These are phyloP conservation scores for Botrytis elliptica DNA, from an alignment of 2,329 filamentous ascomycete genomes.

Conservation along the genomic window DNA sequence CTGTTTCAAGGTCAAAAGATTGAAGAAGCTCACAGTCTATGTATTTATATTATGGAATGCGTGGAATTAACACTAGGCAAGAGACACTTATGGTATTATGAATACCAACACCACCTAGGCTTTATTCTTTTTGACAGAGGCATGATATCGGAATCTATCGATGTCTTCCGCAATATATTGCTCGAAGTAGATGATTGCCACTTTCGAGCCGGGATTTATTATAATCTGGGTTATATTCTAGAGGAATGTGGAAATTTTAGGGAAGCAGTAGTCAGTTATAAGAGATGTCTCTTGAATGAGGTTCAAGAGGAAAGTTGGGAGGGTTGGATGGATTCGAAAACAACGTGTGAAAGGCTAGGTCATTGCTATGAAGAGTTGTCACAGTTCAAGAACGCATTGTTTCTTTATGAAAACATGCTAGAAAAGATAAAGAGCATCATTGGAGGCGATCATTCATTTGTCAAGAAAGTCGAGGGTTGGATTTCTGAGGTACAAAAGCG, in stretches of 20 bases:
- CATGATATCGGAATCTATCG: not conserved
- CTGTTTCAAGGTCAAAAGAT: too few species aligned
- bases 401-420: not conserved
- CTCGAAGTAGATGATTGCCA: accelerated
- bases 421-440: not conserved
- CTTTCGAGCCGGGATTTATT: accelerated
- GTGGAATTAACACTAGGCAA: not conserved
- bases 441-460: accelerated
- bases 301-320: accelerated
- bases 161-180: not conserved
- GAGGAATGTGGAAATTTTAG: not conserved
- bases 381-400: not conserved
- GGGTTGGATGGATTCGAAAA: accelerated
- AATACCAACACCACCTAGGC: accelerated
- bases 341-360: accelerated
- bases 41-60: not conserved
- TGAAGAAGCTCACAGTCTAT: not conserved
- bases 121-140: accelerated
- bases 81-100: not conserved
- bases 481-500: not conserved
- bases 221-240: accelerated
- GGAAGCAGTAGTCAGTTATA: not conserved
- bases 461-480: not conserved
- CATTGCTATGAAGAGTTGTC: not conserved
- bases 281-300: accelerated